These are phyloP conservation scores for Malbranchea zuffiana DNA, from an alignment of 2,329 filamentous ascomycete species.

Conservation along the genomic window DNA sequence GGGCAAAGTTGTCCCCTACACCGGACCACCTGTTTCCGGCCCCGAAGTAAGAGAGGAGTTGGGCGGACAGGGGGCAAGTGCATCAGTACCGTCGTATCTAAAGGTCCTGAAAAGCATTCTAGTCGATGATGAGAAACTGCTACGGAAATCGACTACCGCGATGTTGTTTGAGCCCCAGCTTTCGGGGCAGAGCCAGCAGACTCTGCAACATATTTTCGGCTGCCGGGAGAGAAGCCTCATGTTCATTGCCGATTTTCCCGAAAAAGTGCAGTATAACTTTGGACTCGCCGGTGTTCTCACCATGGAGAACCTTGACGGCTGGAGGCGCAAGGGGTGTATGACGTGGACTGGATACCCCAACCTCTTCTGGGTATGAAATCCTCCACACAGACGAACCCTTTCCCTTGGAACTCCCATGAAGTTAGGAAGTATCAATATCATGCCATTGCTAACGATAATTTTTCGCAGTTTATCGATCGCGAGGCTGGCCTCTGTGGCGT, in stretches of 20 bases:
- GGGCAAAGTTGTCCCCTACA: conserved; percentile 4
- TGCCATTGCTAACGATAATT: too few species aligned
- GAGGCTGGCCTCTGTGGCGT: conserved; percentile 5
- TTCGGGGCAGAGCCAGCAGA: conserved; percentile 2
- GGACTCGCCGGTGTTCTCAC: not conserved
- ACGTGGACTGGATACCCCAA: conserved; percentile 6
- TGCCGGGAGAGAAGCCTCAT: not conserved
- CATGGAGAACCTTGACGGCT: conserved; percentile 2
- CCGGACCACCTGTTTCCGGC: not conserved
- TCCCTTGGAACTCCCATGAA: too few species aligned
- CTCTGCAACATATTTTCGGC: not conserved
- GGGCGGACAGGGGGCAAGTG: conserved; percentile 1
- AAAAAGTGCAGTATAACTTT: conserved; percentile 2
- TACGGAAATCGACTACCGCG: not conserved
- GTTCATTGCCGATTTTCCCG: conserved; percentile 2
- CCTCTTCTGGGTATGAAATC: conserved; percentile 6
- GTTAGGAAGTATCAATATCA: too few species aligned
- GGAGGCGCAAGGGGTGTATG: conserved; percentile 4
- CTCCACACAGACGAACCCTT: too few species aligned
- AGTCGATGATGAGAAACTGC: not conserved
- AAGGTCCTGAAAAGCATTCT: conserved; percentile 4
- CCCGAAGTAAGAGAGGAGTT: conserved; percentile 1
- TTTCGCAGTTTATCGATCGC: conserved; percentile 3
- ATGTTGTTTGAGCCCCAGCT: conserved; percentile 8
- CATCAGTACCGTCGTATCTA: conserved; percentile 3